These are phyloP conservation scores for Serendipita sp. DNA, from an alignment of 768 basidiomycete genomes.

Conservation along the genomic window DNA sequence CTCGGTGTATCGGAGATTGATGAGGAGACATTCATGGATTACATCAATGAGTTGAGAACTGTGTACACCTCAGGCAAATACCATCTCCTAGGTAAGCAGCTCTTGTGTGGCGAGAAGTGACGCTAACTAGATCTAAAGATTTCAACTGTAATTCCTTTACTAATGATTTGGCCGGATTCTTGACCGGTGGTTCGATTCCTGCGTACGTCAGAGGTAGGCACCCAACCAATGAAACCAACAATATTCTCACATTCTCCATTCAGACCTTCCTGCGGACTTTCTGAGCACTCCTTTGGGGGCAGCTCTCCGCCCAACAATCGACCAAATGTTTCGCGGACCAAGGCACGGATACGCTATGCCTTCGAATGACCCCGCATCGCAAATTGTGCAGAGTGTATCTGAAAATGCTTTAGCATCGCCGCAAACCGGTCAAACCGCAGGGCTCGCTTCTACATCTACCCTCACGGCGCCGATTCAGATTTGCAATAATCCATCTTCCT, in stretches of 20 bases:
- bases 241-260: not conserved
- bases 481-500: slow-evolving; percentile 59
- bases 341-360: slow-evolving; percentile 26
- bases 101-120: slow-evolving; percentile 17
- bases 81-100: slow-evolving; percentile 57
- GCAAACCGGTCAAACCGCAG: slow-evolving; percentile 13
- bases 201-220: slow-evolving; percentile 62
- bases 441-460: slow-evolving; percentile 29
- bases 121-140: slow-evolving; percentile 28
- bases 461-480: slow-evolving; percentile 51
- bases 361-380: slow-evolving; percentile 37
- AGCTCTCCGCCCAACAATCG: slow-evolving; percentile 77
- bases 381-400: slow-evolving; percentile 20
- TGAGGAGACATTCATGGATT: slow-evolving; percentile 73
- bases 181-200: slow-evolving; percentile 74
- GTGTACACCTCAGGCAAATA: slow-evolving; percentile 89
- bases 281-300: slow-evolving; percentile 80
- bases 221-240: not conserved
- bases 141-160: slow-evolving; percentile 96
- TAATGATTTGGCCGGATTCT: slow-evolving; percentile 70
- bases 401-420: slow-evolving; percentile 19
- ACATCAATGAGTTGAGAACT: slow-evolving; percentile 53
- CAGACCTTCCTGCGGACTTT: slow-evolving; percentile 69
- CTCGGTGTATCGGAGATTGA: slow-evolving; percentile 73
- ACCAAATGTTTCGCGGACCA: slow-evolving; percentile 60